Base-by-base conservation (phyloP, 768 basidiomycete species). In the Podaxis sp. region DNA sequence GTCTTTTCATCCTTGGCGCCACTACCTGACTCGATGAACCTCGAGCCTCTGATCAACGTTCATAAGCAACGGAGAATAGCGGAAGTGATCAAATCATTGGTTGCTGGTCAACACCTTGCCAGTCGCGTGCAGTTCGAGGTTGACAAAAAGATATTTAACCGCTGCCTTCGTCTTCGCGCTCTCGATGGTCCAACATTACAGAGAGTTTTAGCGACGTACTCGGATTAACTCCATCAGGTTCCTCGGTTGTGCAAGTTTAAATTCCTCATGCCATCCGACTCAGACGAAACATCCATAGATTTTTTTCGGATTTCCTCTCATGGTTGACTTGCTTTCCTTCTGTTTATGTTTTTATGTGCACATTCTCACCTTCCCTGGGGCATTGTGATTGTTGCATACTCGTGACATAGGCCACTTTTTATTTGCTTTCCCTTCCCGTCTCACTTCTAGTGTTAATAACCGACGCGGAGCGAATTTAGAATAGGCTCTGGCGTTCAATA, bases 11-110 rank as follows among this genome's bases (percentile, higher is more conserved):
- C 87, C 12, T 81, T 95, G 5, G 81, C 86, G 2, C 83, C 88
- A 7, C 83, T 94, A 3, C 93, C 92, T 0, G 70, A 85, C 1
- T 83, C 84, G n/a, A 91, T 93, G 80, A 85, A 88, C 64, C 82
- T 95, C 30, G 92, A 94, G 68, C 92, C 93, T 3, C 74, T 95
- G 63, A 92, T 95, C 76, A 95, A 93, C 70, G 88, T 95, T 5
- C 91, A 94, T 74, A 94, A 95, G 74, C 93, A 95, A 71, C 85
- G 93, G 39, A 76, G 88, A 67, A 90, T 92, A 57, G 91, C 93
- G 9, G 84, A 83, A 15, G 87, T 92, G 46, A 90, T 94, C 76
- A 92, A 93, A 72, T 82, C 84, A 6, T 76, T 94, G 59, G 90
- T 94, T 7, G 86, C 88, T 9, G 90, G 91, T 2, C 93, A 94